Evolutionary conservation across 2,329 filamentous ascomycete genomes (phyloP), one percentile per base, ranked within the genome.

Genomic region (Colletotrichum gigasporum): DNA sequence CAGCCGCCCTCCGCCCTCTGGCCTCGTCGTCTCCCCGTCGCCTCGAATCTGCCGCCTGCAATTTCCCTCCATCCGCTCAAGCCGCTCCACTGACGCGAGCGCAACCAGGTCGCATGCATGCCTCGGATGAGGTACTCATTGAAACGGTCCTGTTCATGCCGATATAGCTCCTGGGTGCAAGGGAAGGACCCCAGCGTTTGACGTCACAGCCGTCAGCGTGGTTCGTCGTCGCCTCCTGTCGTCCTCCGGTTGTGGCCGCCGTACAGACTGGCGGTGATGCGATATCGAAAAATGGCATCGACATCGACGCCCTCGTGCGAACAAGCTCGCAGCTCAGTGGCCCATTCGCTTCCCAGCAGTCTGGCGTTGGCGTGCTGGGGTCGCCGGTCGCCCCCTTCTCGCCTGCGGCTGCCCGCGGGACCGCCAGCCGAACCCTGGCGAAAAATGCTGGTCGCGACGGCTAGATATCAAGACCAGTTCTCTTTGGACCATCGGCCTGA

Each of bases 291-390:
- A 50, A 35, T 41, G 30, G 42, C 48, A 58, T 39, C 63, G 47
- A 45, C 47, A 37, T 51, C 51, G 37, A 37, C 50, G 35, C 58
- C 56, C 59, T 65, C 63, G 63, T 65, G 63, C 51, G 24, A 45
- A 63, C 45, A 63, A 63, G 52, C 58, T 65, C 44, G 58, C 63
- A 63, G 51, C 59, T 63, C 45, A 65, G 63, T 65, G 63, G 63
- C 24, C 24, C 57, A 20, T 57, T 42, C 20, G 14, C 28, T 65
- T 63, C 44, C 58, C 44, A 47, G 44, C 24, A 52, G 26, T 61
- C 22, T 54, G 59, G 52, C 51, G 35, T 57, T 54, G 59, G 52
- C 51, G 35, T 57, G 30, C 18, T 28, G 28, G 24, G 44, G 18
- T 44, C 44, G 51, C 35, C 51, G 34, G 58, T 51, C 18, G 30